phyloP scores from a whole-genome alignment of 768 basidiomycete genomes.

The Phallus indusiatus region DNA sequence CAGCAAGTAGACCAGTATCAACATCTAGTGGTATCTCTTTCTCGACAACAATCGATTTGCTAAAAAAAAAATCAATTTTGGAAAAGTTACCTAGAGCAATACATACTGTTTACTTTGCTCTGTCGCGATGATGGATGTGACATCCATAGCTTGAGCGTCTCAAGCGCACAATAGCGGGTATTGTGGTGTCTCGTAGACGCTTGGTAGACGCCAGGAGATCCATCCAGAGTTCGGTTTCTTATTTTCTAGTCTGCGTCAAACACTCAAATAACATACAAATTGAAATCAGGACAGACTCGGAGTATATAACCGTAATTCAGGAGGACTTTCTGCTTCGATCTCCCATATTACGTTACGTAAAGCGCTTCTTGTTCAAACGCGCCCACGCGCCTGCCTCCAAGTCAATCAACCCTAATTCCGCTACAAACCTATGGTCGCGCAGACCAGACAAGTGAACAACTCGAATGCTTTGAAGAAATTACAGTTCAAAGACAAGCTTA shows the following conservation, averaged over 20 bases:
- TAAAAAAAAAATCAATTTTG: constrained; percentile 20
- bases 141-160: not conserved
- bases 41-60: constrained; percentile 60
- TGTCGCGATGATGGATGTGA: constrained; percentile 4
- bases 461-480: constrained; percentile 17
- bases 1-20: constrained; percentile 76
- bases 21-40: constrained; percentile 73
- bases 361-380: too few relatives aligned
- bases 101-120: constrained; percentile 9
- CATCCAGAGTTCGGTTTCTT: too few relatives aligned
- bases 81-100: not conserved
- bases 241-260: too few relatives aligned
- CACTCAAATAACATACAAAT: too few relatives aligned
- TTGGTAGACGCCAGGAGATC: too few relatives aligned
- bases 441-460: constrained; percentile 1
- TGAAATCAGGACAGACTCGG: too few relatives aligned
- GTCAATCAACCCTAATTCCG: too few relatives aligned
- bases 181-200: too few relatives aligned
- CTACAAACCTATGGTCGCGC: constrained; percentile 1
- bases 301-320: too few relatives aligned
- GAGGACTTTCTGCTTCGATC: too few relatives aligned
- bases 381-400: too few relatives aligned
- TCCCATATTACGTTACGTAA: too few relatives aligned
- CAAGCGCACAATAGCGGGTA: not conserved
- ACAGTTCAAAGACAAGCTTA: constrained; percentile 72